Percentiles rank a stretch among this genome's conserved stretches.
Conservation (phyloP, 345 rosid species). For the Salix exigua region DNA sequence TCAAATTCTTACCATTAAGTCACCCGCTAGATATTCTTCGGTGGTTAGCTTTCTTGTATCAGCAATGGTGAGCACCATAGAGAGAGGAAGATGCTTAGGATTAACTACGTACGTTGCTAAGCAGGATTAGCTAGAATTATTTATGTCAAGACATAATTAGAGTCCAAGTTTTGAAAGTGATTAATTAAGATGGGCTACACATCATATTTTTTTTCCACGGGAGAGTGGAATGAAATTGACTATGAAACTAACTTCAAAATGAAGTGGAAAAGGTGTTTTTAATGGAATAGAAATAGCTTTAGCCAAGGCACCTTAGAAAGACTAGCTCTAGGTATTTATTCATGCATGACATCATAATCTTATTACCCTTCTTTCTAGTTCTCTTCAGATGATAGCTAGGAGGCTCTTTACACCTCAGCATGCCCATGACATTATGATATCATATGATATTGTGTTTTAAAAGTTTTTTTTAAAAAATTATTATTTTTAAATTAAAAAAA, state of each 20-base stretch:
- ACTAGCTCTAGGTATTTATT: not conserved
- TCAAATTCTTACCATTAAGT: too few species aligned
- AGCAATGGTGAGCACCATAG: not conserved
- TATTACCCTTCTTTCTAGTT: conserved; percentile 1
- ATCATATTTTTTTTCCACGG: conserved; percentile 1
- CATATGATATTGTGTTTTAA: too few species aligned
- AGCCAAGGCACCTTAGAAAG: not conserved
- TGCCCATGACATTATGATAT: not conserved
- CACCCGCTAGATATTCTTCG: too few species aligned
- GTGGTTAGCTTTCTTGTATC: not conserved
- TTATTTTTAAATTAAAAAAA: too few species aligned
- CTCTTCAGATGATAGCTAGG: not conserved
- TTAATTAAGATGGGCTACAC: conserved; percentile 8
- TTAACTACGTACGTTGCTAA: not conserved
- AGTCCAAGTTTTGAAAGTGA: conserved; percentile 1
- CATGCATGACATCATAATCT: conserved; percentile 20
- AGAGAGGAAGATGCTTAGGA: not conserved
- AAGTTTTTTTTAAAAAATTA: too few species aligned
- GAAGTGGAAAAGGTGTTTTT: not conserved
- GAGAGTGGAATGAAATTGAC: not conserved
- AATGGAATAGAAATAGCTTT: not conserved
- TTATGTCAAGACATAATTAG: conserved; percentile 12
- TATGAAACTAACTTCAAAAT: not conserved
- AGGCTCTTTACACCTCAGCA: conserved; percentile 22
- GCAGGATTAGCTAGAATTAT: not conserved